Base-by-base conservation (phyloP, 2,329 filamentous ascomycete species). In the Aspergillus niger region DNA sequence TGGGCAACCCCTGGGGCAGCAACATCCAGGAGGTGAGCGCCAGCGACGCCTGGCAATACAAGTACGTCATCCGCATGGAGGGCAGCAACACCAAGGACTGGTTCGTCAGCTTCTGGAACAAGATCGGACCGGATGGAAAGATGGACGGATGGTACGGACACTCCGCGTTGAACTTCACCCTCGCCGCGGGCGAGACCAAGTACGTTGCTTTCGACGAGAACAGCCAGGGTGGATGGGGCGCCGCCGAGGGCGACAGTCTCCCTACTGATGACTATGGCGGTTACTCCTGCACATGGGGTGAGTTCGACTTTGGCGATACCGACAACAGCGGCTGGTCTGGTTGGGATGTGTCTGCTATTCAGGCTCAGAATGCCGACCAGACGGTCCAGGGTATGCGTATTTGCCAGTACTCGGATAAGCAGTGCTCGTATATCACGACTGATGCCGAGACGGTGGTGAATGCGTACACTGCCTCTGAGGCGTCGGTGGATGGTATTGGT, bases 51-150 rank as follows among this genome's bases (percentile, higher is more conserved):
- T 57, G 62, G n/a, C 44, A 56, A 0, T 77, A 77, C 70, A 74
- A 77, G 53, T 77, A 78, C 61, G 75, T 77, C 8, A 70, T 67
- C 2, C 63, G 72, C 49, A 67, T 78, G 59, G 67, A 52, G 8
- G 75, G 76, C 15, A 51, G 67, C 43, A 72, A 75, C 57, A 65
- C 60, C 3, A 60, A 73, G 24, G 59, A 69, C 24, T 77, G 73
- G 72, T 72, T 65, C 3, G 72, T 77, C 7, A 65, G 68, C 8
- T 62, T 78, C 65, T 78, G 76, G 76, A 78, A 78, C 67, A 78
- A 78, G 64, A 61, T 76, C 57, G 75, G 73, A 1, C 73, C 74
- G 0, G 69, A 73, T 39, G 69, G 69, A 7, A 69, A 70, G 41
- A 63, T 77, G 62, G 68, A 70, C 30, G 76, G 76, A 2, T 77